Percentiles rank a stretch among this genome's conserved stretches.
phyloP scores from a whole-genome alignment of 768 basidiomycete species.

The Hortiboletus campestris region DNA sequence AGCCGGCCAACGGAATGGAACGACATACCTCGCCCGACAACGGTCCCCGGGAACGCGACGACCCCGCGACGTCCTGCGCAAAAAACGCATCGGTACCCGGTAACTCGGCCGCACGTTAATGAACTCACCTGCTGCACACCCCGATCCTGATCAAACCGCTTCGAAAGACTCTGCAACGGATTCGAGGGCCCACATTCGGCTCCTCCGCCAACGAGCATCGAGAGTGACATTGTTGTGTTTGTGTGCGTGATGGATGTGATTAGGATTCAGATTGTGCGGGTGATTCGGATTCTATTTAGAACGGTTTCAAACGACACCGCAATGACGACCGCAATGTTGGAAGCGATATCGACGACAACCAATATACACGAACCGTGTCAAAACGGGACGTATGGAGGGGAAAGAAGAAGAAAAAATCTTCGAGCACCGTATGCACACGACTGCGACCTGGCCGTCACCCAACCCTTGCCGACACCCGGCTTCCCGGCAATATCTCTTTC shows the following conservation, averaged over 20 bases:
- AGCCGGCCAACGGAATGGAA: conserved; percentile 8
- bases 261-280: neutral
- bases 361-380: neutral
- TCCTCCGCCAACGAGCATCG: conserved; percentile 61
- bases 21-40: conserved; percentile 59
- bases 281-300: neutral
- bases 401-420: neutral
- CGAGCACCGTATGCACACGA: neutral
- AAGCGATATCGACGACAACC: neutral
- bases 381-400: neutral
- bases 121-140: conserved; percentile 69
- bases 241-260: neutral
- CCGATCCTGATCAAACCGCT: conserved; percentile 76
- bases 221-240: conserved; percentile 65
- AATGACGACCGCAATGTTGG: neutral
- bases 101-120: neutral
- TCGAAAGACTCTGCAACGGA: conserved; percentile 75
- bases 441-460: neutral
- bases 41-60: conserved; percentile 36
- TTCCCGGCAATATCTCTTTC: neutral
- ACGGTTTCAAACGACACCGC: neutral
- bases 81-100: neutral
- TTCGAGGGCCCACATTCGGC: conserved; percentile 88
- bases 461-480: neutral
- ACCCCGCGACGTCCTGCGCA: conserved; percentile 66